Evolutionary conservation across 345 rosid species (phyloP).

Genomic region (Rhodamnia rubescens): DNA sequence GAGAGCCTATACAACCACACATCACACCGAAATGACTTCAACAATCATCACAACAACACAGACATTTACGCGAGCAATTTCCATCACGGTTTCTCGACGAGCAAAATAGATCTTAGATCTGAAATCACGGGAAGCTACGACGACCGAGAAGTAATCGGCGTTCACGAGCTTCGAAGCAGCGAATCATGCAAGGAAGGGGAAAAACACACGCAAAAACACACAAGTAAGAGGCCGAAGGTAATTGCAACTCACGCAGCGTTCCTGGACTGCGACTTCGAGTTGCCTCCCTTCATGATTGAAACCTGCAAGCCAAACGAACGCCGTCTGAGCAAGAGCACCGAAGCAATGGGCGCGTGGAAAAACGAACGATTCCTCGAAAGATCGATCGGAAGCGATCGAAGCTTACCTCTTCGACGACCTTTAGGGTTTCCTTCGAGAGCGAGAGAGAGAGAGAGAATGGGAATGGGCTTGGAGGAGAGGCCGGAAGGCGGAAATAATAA

Average conservation of each 20-base stretch:
- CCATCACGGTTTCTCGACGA: neutral
- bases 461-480: neutral
- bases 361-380: neutral
- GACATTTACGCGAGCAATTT: neutral
- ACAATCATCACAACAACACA: neutral
- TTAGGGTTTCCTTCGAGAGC: conserved; percentile 7
- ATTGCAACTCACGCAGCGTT: conserved; percentile 41
- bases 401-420: conserved; percentile 7
- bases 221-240: neutral
- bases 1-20: conserved; percentile 39
- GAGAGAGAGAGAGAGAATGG: neutral
- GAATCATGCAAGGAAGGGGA: neutral
- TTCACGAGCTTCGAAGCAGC: neutral
- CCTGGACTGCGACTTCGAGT: conserved; percentile 71
- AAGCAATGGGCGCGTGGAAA: neutral
- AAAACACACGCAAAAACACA: neutral
- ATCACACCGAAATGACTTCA: neutral
- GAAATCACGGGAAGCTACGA: neutral
- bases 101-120: neutral
- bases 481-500: conserved; percentile 35
- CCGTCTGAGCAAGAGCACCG: neutral
- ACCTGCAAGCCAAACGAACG: conserved; percentile 23
- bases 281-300: conserved; percentile 78
- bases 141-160: neutral
- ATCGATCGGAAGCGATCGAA: neutral